Evolutionary conservation across 2,329 filamentous ascomycete genomes (phyloP).

Genomic region (Talaromyces sp.): DNA sequence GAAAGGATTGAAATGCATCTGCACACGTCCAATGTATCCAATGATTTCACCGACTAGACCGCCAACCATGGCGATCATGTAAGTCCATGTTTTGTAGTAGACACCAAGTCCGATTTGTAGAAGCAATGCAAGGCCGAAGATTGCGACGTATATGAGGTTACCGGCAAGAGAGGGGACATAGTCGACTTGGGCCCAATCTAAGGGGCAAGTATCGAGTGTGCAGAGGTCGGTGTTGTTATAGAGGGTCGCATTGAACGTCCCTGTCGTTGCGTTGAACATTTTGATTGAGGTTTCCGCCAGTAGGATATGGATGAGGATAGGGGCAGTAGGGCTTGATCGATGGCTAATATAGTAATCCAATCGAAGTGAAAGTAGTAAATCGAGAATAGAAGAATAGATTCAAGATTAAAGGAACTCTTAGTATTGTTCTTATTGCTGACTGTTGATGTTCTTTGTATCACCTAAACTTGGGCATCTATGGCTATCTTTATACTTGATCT

Average conservation of each 20-base stretch:
- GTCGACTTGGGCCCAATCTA: slow-evolving; percentile 44
- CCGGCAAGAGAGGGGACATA: slow-evolving; percentile 55
- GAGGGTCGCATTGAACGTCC: slow-evolving; percentile 5
- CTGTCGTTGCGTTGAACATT: slow-evolving; percentile 5
- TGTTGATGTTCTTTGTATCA: background rate
- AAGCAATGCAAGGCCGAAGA: slow-evolving; percentile 49
- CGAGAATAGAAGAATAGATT: background rate
- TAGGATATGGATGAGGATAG: background rate
- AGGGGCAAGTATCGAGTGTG: slow-evolving; percentile 35
- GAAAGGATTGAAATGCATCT: slow-evolving; percentile 52
- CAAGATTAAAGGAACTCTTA: background rate
- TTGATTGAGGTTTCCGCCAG: background rate
- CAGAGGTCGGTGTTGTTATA: slow-evolving; percentile 25
- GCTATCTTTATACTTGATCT: slow-evolving; percentile 8
- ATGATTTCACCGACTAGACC: slow-evolving; percentile 56
- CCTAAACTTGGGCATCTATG: background rate
- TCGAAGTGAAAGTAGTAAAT: background rate
- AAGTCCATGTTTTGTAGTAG: slow-evolving; percentile 49
- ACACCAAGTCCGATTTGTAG: slow-evolving; percentile 42
- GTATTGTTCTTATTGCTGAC: background rate
- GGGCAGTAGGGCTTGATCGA: background rate
- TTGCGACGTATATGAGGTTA: slow-evolving; percentile 51
- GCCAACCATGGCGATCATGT: slow-evolving; percentile 52
- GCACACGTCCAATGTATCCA: slow-evolving; percentile 58
- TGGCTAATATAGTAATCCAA: background rate